Percentiles rank a stretch among this genome's conserved stretches.
Conservation (phyloP, 768 basidiomycete genomes). For the Boletus speciosus region DNA sequence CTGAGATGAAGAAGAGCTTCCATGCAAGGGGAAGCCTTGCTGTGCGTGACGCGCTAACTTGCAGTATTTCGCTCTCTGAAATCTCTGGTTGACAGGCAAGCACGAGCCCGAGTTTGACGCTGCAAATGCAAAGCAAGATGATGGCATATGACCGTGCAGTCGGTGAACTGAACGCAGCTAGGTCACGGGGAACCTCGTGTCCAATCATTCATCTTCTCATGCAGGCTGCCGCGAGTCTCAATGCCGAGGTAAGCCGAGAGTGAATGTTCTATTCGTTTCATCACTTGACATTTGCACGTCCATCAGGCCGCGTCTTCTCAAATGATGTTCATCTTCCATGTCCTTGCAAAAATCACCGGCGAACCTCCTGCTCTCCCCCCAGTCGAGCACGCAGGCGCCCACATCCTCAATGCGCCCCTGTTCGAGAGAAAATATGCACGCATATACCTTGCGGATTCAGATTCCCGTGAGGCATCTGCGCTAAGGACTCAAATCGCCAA, state of each 20-base stretch:
- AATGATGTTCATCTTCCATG: conserved; percentile 66
- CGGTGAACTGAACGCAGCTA: conserved; percentile 68
- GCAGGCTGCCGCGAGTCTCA: conserved; percentile 59
- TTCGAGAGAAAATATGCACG: conserved; percentile 82
- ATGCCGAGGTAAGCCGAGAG: conserved; percentile 44
- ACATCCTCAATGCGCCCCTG: conserved; percentile 75
- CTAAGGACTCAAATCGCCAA: conserved; percentile 71
- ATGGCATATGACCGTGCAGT: conserved; percentile 91
- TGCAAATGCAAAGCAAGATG: conserved; percentile 92
- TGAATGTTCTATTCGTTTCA: neutral
- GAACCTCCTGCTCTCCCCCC: conserved; percentile 77
- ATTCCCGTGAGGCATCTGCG: conserved; percentile 61
- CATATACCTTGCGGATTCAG: conserved; percentile 63
- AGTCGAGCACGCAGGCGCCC: conserved; percentile 74
- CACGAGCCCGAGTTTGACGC: conserved; percentile 52
- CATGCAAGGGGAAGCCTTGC: conserved; percentile 54
- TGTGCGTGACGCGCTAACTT: conserved; percentile 35
- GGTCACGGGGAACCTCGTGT: conserved; percentile 68
- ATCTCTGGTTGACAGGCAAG: conserved; percentile 31
- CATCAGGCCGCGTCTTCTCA: conserved; percentile 50
- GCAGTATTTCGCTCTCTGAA: conserved; percentile 2
- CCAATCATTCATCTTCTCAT: conserved; percentile 72
- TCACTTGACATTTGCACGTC: conserved; percentile 4
- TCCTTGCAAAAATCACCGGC: conserved; percentile 70
- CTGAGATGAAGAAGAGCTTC: conserved; percentile 60